Conservation (phyloP, 176 grass and related monocot species). For the Stipa capillata region DNA sequence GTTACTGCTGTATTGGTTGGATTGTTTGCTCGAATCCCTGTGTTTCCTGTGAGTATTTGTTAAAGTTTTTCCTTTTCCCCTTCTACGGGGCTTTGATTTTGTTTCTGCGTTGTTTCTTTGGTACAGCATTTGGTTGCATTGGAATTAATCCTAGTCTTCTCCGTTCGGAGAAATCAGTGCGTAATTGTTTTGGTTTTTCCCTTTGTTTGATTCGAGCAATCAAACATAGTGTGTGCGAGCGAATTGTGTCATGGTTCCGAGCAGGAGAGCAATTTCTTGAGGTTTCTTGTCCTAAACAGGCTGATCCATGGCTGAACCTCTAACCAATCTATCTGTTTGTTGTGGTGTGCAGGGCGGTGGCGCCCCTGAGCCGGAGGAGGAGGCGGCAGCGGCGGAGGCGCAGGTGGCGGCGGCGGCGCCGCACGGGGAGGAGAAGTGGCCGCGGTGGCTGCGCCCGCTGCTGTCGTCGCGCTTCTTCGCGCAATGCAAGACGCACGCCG, state of each 20-base stretch:
- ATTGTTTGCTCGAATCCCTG: not conserved
- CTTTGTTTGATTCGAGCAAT: not conserved
- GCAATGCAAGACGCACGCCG: conserved; percentile 69
- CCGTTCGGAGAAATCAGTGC: not conserved
- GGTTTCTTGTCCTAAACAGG: not conserved
- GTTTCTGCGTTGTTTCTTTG: not conserved
- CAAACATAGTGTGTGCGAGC: not conserved
- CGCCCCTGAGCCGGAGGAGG: conserved; percentile 43
- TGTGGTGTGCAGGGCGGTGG: conserved; percentile 17
- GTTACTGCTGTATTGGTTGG: conserved; percentile 1
- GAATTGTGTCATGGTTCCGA: not conserved
- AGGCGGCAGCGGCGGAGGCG: not conserved
- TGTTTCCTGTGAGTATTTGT: not conserved
- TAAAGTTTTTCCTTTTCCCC: too few relatives aligned
- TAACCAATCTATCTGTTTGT: not conserved
- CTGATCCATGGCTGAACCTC: not conserved
- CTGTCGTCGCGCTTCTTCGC: conserved; percentile 78
- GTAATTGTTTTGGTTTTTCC: not conserved
- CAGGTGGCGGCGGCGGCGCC: not conserved
- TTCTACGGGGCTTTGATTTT: not conserved
- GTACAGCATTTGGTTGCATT: not conserved
- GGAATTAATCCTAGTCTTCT: not conserved
- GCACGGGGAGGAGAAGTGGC: conserved; percentile 33
- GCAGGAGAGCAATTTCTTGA: not conserved
- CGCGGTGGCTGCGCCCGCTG: conserved; percentile 71